These are phyloP conservation scores for Salix dunnii DNA, from an alignment of 345 rosid genomes.

Conservation along the genomic window DNA sequence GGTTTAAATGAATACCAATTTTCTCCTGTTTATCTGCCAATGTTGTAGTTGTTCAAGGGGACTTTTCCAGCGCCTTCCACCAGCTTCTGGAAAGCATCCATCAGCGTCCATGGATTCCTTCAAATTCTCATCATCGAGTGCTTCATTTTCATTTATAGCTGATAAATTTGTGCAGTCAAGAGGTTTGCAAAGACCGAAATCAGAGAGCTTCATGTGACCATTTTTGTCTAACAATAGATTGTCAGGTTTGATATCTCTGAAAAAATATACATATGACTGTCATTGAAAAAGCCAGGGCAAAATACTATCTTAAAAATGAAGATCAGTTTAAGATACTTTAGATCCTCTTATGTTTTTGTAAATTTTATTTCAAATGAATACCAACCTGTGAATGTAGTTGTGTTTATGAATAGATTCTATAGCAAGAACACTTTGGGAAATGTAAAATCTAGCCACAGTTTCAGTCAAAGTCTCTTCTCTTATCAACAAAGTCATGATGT, in stretches of 20 bases:
- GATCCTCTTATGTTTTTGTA: constrained; percentile 1
- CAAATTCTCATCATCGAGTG: constrained; percentile 59
- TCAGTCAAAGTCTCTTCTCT: constrained; percentile 95
- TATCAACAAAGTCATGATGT: constrained; percentile 87
- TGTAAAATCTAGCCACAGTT: constrained; percentile 81
- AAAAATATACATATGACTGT: constrained; percentile 2
- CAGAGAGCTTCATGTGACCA: constrained; percentile 93
- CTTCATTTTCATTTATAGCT: constrained; percentile 67
- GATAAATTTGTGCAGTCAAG: constrained; percentile 75
- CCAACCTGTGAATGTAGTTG: constrained; percentile 85
- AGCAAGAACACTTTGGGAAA: constrained; percentile 84
- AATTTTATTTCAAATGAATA: constrained; percentile 10
- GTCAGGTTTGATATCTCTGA: constrained; percentile 97
- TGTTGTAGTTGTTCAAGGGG: constrained; percentile 81
- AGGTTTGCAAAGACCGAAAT: constrained; percentile 98
- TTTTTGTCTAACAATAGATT: constrained; percentile 80
- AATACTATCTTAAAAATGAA: constrained; percentile 14
- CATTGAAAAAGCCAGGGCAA: constrained; percentile 6
- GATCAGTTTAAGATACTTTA: constrained; percentile 2
- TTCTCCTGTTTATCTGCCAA: constrained; percentile 89
- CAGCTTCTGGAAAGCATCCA: constrained; percentile 48
- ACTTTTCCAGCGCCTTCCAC: constrained; percentile 73
- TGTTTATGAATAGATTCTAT: constrained; percentile 92
- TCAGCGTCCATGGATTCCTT: constrained; percentile 61
- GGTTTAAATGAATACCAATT: constrained; percentile 45